phyloP scores from a whole-genome alignment of 768 basidiomycete genomes.

The Boletellus ananiceps region DNA sequence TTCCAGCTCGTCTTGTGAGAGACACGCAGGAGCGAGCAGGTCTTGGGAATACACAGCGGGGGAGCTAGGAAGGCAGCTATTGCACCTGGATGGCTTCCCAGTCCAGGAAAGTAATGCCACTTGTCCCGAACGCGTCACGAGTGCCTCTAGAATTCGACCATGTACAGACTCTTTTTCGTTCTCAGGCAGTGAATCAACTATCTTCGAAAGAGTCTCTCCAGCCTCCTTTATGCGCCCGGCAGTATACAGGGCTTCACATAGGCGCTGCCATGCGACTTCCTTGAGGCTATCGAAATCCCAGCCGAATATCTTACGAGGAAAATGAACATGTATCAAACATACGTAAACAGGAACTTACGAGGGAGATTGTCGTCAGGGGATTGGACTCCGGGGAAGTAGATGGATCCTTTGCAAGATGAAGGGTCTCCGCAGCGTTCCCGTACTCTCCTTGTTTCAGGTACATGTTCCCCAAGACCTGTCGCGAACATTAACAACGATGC shows the following conservation, averaged over 20 bases:
- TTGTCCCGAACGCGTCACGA: neutral
- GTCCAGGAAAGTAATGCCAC: neutral
- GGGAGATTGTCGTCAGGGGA: neutral
- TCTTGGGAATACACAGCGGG: neutral
- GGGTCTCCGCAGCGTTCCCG: neutral
- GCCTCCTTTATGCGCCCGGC: neutral
- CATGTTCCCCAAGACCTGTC: neutral
- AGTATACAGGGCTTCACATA: neutral
- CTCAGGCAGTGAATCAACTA: neutral
- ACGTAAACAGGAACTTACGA: neutral
- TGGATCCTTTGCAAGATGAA: neutral
- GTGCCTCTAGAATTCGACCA: neutral
- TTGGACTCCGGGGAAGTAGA: conserved; percentile 23
- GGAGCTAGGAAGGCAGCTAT: conserved; percentile 3
- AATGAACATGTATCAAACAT: neutral
- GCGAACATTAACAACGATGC: neutral
- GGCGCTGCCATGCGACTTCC: neutral
- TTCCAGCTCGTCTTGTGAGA: neutral
- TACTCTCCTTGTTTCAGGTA: neutral
- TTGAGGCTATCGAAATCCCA: conserved; percentile 1
- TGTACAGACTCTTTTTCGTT: neutral
- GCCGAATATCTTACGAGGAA: neutral
- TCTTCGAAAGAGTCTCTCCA: neutral
- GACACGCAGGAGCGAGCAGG: neutral
- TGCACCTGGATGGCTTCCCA: neutral